Evolutionary conservation across 176 grass and related monocot genomes (phyloP), one percentile per base, ranked within the genome.

Genomic region (Oryza glumipatula): DNA sequence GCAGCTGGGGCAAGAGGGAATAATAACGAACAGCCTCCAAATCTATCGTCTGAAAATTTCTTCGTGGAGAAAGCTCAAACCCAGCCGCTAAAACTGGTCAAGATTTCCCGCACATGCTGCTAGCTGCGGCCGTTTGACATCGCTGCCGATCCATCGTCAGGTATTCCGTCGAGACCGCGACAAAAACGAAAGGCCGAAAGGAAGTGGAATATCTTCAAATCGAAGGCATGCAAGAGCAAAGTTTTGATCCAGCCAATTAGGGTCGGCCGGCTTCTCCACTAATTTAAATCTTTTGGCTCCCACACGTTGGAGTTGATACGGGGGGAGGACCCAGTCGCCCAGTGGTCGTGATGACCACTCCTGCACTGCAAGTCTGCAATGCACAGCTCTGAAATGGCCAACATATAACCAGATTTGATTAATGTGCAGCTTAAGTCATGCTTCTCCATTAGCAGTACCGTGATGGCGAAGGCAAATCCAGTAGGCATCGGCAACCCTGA

Each of bases 301-400:
- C 73, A 76, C 73, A 76, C 69, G 80, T 69, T 76, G 70, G 54
- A 88, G 84, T 15, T 14, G 79, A 30, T 67, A 74, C 15, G 68
- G 47, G 66, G 67, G 71, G 83, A 79, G 48, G 24, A 4, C 45
- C 7, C 68, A 49, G 13, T 49, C 47, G 12, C 76, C 75, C 1
- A 58, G 54, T 19, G 19, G 5, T 72, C 52, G 66, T 89, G 83
- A 70, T 66, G 66, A 47, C 83, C 78, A 36, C 75, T 47, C 65
- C 19, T 48, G 43, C 41, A 16, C 38, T 69, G 17, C 28, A 6
- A 16, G 47, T 49, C 64, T 23, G 65, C 60, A 24, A 13, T 43
- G 54, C 54, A 81, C 28, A 48, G 15, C 65, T 21, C 45, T 11
- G 61, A 12, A 23, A 9, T 7, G 65, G 39, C 58, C 58, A 63